phyloP scores from a whole-genome alignment of 208 protist genomes.

The Crithidia brevicula region DNA sequence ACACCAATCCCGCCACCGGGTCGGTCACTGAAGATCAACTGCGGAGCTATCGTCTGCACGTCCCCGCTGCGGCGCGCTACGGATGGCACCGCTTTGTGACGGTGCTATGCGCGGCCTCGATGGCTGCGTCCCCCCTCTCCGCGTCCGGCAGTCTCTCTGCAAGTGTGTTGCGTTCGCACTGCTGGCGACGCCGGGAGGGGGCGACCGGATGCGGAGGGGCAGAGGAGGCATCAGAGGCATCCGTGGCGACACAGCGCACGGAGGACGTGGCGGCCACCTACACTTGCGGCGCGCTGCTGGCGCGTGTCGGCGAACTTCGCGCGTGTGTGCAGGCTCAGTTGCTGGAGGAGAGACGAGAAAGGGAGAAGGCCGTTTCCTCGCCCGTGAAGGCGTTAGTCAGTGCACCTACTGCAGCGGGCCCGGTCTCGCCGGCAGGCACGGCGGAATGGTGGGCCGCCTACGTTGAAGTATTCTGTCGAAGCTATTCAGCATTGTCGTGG shows the following conservation, averaged over 20 bases:
- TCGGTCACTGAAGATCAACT: slow-evolving; percentile 33
- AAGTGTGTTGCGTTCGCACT: slow-evolving; percentile 24
- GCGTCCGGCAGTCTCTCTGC: slow-evolving; percentile 11
- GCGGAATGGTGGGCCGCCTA: slow-evolving; percentile 32
- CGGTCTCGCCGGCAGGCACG: slow-evolving; percentile 2
- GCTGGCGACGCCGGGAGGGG: slow-evolving; percentile 12
- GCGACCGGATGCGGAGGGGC: neutral
- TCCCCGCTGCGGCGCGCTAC: slow-evolving; percentile 26
- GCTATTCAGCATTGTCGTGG: slow-evolving; percentile 8
- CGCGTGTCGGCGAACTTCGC: slow-evolving; percentile 28
- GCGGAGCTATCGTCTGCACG: slow-evolving; percentile 28
- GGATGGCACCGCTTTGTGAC: slow-evolving; percentile 39
- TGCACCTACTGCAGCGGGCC: neutral
- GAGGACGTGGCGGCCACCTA: slow-evolving; percentile 22
- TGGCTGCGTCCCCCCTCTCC: neutral
- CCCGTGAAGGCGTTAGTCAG: neutral
- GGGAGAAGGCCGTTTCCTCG: neutral
- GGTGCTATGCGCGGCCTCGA: slow-evolving; percentile 18
- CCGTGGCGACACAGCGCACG: slow-evolving; percentile 21
- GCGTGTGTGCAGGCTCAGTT: slow-evolving; percentile 33
- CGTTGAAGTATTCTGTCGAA: slow-evolving; percentile 27
- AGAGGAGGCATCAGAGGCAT: neutral
- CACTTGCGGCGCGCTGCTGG: slow-evolving; percentile 15
- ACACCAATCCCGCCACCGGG: slow-evolving; percentile 5
- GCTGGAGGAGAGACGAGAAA: slow-evolving; percentile 5